Conservation (phyloP, 2,329 filamentous ascomycete genomes). For the Ophiostoma himal-ulmi region DNA sequence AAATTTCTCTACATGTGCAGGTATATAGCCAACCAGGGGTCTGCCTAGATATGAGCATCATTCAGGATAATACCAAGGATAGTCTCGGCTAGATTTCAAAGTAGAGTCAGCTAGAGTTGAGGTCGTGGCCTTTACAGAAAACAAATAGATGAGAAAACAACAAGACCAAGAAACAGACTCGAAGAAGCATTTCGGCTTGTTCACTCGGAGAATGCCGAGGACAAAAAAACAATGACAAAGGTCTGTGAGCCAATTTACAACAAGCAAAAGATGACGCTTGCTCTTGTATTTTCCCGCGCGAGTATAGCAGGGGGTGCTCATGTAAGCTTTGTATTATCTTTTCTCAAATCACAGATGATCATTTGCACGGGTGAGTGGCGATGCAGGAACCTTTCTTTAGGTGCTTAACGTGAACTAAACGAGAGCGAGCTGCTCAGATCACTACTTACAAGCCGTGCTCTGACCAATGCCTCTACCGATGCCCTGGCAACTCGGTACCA, state of each 20-base stretch:
- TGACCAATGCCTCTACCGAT: conserved; percentile 4
- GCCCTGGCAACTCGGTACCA: neutral
- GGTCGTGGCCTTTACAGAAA: neutral
- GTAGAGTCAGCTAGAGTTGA: neutral
- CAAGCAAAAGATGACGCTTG: neutral
- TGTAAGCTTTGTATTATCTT: neutral
- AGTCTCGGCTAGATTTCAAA: neutral
- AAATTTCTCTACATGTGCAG: neutral
- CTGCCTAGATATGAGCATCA: neutral
- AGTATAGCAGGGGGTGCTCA: neutral
- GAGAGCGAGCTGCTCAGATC: neutral
- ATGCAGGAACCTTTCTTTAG: neutral
- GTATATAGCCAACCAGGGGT: neutral
- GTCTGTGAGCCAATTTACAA: neutral
- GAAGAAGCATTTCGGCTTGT: neutral
- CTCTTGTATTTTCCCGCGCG: neutral
- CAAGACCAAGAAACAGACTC: neutral
- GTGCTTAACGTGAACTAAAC: too few species aligned
- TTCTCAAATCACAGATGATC: neutral
- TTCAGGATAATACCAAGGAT: neutral
- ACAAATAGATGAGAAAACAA: neutral
- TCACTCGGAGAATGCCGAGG: neutral
- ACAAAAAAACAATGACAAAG: neutral
- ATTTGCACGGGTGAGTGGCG: neutral
- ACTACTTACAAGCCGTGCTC: neutral